Conservation (phyloP, 495 filamentous ascomycete genomes). For the Penicillium paradoxum region DNA sequence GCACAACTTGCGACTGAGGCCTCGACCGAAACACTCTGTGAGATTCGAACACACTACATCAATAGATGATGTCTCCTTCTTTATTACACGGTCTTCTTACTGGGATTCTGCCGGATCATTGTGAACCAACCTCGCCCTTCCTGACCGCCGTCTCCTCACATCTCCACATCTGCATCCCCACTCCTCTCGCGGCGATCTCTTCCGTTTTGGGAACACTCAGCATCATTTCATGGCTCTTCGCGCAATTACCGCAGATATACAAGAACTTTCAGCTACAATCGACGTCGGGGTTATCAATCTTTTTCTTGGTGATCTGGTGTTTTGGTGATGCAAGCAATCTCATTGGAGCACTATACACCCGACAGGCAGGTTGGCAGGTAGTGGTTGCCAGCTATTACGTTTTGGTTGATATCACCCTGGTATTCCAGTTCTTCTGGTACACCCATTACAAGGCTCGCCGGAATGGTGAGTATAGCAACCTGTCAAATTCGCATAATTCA, state of each 20-base stretch:
- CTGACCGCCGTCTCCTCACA: slow-evolving; percentile 54
- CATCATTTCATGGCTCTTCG: slow-evolving; percentile 72
- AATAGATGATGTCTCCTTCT: slow-evolving; percentile 26
- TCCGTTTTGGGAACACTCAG: slow-evolving; percentile 59
- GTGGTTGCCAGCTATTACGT: slow-evolving; percentile 65
- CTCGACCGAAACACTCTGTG: neutral
- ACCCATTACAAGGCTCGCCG: slow-evolving; percentile 42
- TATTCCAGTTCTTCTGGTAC: slow-evolving; percentile 67
- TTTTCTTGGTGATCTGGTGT: slow-evolving; percentile 67
- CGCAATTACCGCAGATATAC: slow-evolving; percentile 69
- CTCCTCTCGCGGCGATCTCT: slow-evolving; percentile 60
- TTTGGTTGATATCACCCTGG: slow-evolving; percentile 58
- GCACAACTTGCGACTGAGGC: neutral
- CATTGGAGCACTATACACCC: slow-evolving; percentile 58
- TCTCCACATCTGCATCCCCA: slow-evolving; percentile 64
- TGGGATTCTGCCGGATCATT: slow-evolving; percentile 52
- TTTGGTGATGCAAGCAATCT: slow-evolving; percentile 66
- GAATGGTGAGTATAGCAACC: slow-evolving; percentile 25
- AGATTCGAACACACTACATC: neutral
- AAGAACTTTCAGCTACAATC: slow-evolving; percentile 64
- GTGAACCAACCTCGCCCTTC: slow-evolving; percentile 56
- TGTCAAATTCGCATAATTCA: slow-evolving; percentile 20
- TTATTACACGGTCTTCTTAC: slow-evolving; percentile 26
- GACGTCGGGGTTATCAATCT: slow-evolving; percentile 63
- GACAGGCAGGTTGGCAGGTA: slow-evolving; percentile 67